Conservation (phyloP, 2,329 filamentous ascomycete genomes). For the Colletotrichum phormii region DNA sequence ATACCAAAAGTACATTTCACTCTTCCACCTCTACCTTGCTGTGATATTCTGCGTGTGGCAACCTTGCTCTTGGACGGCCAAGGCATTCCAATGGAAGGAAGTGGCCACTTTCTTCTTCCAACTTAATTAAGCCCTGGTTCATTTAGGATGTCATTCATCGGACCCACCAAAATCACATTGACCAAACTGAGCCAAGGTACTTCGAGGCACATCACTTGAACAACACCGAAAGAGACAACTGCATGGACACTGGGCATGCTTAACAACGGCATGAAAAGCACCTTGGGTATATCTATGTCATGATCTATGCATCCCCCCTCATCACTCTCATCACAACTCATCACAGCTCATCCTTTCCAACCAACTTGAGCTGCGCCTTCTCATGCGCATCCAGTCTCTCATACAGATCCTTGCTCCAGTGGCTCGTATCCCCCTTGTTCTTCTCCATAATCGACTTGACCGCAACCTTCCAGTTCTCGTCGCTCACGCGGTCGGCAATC, state of each 20-base stretch:
- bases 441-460: slow-evolving; percentile 30
- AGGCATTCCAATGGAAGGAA: too few relatives aligned
- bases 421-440: slow-evolving; percentile 28
- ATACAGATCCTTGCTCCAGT: slow-evolving; percentile 36
- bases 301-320: not conserved
- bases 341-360: slow-evolving; percentile 41
- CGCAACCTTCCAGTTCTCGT: slow-evolving; percentile 31
- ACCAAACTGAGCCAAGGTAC: not conserved
- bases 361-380: slow-evolving; percentile 32
- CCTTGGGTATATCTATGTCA: slow-evolving; percentile 25
- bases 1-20: slow-evolving; percentile 29
- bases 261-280: not conserved
- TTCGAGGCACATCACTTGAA: not conserved
- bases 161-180: not conserved
- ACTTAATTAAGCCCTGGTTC: not conserved
- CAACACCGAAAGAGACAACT: not conserved
- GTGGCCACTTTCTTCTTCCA: not conserved
- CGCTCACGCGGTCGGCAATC: slow-evolving; percentile 27
- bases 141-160: not conserved
- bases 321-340: slow-evolving; percentile 39
- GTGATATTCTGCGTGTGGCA: not conserved
- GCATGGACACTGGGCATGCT: not conserved
- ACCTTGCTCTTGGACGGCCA: rapidly evolving
- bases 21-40: not conserved
- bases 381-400: slow-evolving; percentile 33